phyloP scores from a whole-genome alignment of 1,139 yeast genomes.

The Sugiyamaella novakii region DNA sequence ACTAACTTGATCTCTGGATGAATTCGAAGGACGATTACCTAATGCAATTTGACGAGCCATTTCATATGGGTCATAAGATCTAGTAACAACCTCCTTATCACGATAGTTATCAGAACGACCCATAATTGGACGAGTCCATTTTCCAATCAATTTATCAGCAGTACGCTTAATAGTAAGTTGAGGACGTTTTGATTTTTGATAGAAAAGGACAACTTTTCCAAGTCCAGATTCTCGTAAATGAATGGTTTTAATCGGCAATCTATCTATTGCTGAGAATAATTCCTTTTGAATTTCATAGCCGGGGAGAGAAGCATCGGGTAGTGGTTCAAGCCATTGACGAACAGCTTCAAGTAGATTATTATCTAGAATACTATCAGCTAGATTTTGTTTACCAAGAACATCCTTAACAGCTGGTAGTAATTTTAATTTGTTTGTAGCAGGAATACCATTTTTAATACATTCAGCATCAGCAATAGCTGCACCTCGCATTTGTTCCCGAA shows the following conservation, averaged over 20 bases:
- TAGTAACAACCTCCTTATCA: constrained; percentile 74
- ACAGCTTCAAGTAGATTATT: constrained; percentile 92
- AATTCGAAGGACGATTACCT: constrained; percentile 6
- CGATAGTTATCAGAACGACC: constrained; percentile 94
- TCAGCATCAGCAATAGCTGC: constrained; percentile 94
- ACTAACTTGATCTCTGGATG: constrained; percentile 49
- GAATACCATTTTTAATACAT: constrained; percentile 61
- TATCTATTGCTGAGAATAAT: constrained; percentile 69
- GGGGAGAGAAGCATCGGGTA: constrained; percentile 97
- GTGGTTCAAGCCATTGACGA: constrained; percentile 95
- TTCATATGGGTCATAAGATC: constrained; percentile 62
- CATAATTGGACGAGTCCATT: constrained; percentile 98
- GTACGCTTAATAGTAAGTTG: constrained; percentile 82
- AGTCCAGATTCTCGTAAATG: constrained; percentile 93
- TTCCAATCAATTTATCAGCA: constrained; percentile 89
- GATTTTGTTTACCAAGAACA: constrained; percentile 75
- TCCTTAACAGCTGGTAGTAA: constrained; percentile 77
- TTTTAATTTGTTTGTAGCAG: constrained; percentile 85
- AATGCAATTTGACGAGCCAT: constrained; percentile 27
- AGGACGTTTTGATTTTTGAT: constrained; percentile 87
- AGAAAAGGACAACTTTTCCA: constrained; percentile 92
- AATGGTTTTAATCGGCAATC: constrained; percentile 90
- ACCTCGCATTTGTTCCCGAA: constrained; percentile 87
- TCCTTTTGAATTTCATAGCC: constrained; percentile 94
- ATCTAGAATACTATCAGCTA: constrained; percentile 88